These are phyloP conservation scores for Teunomyces funiuensis DNA, from an alignment of 805 yeast genomes.

Conservation along the genomic window DNA sequence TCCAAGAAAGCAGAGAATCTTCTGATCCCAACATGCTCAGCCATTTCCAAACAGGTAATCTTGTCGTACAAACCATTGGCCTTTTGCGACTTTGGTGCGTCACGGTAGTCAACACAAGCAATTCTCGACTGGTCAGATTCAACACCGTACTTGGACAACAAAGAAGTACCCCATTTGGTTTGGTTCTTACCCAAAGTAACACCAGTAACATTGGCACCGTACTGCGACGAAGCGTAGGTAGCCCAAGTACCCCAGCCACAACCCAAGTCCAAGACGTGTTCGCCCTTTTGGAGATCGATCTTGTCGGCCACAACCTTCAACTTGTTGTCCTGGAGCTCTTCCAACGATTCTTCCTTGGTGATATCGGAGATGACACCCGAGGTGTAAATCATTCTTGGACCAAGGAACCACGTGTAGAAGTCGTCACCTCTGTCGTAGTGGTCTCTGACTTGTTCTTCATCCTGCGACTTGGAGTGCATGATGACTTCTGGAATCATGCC, in stretches of 20 bases:
- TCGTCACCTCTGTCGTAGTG: slow-evolving; percentile 97
- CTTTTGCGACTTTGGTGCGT: slow-evolving; percentile 67
- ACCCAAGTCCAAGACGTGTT: slow-evolving; percentile 77
- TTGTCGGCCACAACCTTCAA: slow-evolving; percentile 85
- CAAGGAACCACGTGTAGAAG: slow-evolving; percentile 90
- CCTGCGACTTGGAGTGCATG: slow-evolving; percentile 89
- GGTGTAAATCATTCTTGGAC: slow-evolving; percentile 93
- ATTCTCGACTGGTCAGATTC: slow-evolving; percentile 67
- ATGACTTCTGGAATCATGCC: slow-evolving; percentile 93
- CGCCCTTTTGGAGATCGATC: slow-evolving; percentile 71
- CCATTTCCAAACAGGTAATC: slow-evolving; percentile 91
- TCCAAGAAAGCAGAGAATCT: slow-evolving; percentile 71
- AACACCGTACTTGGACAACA: slow-evolving; percentile 68
- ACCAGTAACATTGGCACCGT: slow-evolving; percentile 87
- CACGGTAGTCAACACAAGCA: slow-evolving; percentile 86
- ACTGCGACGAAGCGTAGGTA: slow-evolving; percentile 74
- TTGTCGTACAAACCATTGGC: slow-evolving; percentile 62
- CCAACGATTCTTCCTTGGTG: slow-evolving; percentile 63
- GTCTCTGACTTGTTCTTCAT: slow-evolving; percentile 94
- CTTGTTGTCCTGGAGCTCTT: slow-evolving; percentile 85
- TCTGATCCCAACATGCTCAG: slow-evolving; percentile 93
- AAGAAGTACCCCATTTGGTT: slow-evolving; percentile 82
- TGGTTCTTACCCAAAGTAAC: slow-evolving; percentile 87
- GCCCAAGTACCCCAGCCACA: slow-evolving; percentile 98
- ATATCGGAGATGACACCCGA: slow-evolving; percentile 75